These are phyloP conservation scores for Mollisia scopiformis DNA, from an alignment of 2,329 filamentous ascomycete species.

Conservation along the genomic window DNA sequence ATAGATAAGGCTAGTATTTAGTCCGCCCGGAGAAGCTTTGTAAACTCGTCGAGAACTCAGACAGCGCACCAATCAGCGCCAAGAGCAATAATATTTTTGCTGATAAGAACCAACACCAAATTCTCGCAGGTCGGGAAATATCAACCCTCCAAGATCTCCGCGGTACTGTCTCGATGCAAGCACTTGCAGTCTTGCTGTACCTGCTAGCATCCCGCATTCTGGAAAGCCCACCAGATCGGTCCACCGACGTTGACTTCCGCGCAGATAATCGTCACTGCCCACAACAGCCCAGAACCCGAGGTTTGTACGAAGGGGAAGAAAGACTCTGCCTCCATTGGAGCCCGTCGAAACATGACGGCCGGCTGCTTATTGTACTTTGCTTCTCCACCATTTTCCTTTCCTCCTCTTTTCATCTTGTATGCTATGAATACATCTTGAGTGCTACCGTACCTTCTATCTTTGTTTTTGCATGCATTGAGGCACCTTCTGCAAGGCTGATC, in stretches of 20 bases:
- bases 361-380: background rate
- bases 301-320: background rate
- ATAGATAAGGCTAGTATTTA: constrained; percentile 16
- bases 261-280: constrained; percentile 16
- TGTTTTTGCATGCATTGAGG: background rate
- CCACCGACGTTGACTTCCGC: constrained; percentile 10
- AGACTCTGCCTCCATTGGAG: constrained; percentile 1
- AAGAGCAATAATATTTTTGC: background rate
- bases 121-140: background rate
- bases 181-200: background rate
- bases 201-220: constrained; percentile 16
- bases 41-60: constrained; percentile 4
- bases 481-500: background rate
- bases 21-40: constrained; percentile 10
- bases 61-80: constrained; percentile 11
- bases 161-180: constrained; percentile 16
- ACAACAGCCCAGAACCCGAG: background rate
- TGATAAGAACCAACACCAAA: constrained; percentile 14
- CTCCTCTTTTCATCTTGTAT: background rate
- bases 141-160: constrained; percentile 9
- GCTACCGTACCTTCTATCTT: background rate
- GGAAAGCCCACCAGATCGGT: constrained; percentile 10
- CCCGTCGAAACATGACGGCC: constrained; percentile 3
- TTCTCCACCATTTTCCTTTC: background rate
- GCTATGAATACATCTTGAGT: background rate